Evolutionary conservation across 495 filamentous ascomycete genomes (phyloP).

Genomic region (Wilcoxina mikolae): DNA sequence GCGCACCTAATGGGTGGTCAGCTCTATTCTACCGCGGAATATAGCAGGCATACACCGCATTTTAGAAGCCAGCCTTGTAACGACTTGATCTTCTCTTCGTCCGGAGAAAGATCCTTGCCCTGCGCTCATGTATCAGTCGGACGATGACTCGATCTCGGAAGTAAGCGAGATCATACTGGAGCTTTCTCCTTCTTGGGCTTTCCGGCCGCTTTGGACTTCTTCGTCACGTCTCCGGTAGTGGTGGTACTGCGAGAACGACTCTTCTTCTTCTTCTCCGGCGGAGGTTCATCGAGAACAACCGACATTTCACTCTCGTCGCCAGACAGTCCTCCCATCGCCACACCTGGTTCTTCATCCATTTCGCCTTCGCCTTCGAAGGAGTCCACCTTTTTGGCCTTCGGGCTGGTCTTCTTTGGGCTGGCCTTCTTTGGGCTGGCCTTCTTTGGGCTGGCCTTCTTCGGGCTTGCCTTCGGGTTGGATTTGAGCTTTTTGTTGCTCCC

Average conservation of each 20-base stretch:
- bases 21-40: not conserved
- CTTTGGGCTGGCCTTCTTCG: not conserved
- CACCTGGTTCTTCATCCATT: conserved; percentile 13
- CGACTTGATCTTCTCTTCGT: conserved; percentile 75
- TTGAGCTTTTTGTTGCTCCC: not conserved
- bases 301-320: conserved; percentile 71
- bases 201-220: conserved; percentile 10
- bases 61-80: conserved; percentile 77
- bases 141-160: not conserved
- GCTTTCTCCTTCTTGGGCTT: conserved; percentile 24
- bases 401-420: not conserved
- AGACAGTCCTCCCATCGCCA: conserved; percentile 30
- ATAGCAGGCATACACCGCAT: conserved; percentile 43
- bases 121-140: conserved; percentile 5
- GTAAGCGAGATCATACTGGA: conserved; percentile 1
- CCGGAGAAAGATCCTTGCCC: conserved; percentile 31
- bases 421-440: not conserved
- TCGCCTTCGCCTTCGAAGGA: conserved; percentile 30
- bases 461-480: not conserved
- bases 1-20: conserved; percentile 38
- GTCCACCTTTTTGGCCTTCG: conserved; percentile 8
- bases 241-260: not conserved
- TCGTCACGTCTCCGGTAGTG: conserved; percentile 4
- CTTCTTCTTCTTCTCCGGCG: conserved; percentile 14
- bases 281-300: conserved; percentile 40